A percentile compares a stretch with the other conserved stretches of the same genome.
phyloP scores from a whole-genome alignment of 1,284 basidiomycete species.

The Ganoderma leucocontextum region DNA sequence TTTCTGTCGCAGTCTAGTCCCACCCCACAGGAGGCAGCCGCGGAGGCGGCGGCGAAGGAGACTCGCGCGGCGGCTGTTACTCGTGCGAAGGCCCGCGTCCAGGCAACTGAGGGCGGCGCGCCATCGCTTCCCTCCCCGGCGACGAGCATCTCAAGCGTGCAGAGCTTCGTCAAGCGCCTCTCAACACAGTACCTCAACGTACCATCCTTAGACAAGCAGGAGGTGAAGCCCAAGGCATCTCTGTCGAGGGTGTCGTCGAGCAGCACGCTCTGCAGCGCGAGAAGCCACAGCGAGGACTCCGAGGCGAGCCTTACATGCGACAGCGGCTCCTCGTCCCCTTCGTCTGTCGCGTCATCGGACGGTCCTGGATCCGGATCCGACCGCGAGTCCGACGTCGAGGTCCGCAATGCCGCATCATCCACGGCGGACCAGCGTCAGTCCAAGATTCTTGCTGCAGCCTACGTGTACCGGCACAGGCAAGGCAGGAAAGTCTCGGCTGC shows the following conservation, averaged over 20 bases:
- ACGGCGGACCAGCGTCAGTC: conserved; percentile 39
- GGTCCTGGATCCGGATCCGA: conserved; percentile 54
- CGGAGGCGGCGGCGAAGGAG: conserved; percentile 49
- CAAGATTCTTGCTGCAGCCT: conserved; percentile 44
- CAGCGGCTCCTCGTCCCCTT: conserved; percentile 57
- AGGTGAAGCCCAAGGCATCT: conserved; percentile 33
- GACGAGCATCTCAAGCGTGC: conserved; percentile 46
- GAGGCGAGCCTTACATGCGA: conserved; percentile 72
- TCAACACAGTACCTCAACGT: conserved; percentile 55
- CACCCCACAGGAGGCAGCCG: conserved; percentile 13
- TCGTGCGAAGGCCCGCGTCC: conserved; percentile 65
- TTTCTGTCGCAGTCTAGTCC: conserved; percentile 55
- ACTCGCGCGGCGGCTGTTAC: conserved; percentile 63
- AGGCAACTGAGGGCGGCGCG: conserved; percentile 50
- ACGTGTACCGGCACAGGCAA: conserved; percentile 51
- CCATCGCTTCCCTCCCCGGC: conserved; percentile 40
- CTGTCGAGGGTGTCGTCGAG: conserved; percentile 42
- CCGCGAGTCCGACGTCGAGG: conserved; percentile 50
- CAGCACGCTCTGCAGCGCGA: conserved; percentile 49
- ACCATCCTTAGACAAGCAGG: conserved; percentile 32
- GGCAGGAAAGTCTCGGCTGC: conserved; percentile 47
- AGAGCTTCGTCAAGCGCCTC: conserved; percentile 62
- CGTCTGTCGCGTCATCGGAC: conserved; percentile 47
- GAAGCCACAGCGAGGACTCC: conserved; percentile 57
- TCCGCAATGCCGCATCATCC: conserved; percentile 44